Percentiles rank a stretch among this genome's conserved stretches.
Evolutionary conservation across 345 rosid genomes (phyloP).

Genomic region (Xanthoceras sorbifolium): DNA sequence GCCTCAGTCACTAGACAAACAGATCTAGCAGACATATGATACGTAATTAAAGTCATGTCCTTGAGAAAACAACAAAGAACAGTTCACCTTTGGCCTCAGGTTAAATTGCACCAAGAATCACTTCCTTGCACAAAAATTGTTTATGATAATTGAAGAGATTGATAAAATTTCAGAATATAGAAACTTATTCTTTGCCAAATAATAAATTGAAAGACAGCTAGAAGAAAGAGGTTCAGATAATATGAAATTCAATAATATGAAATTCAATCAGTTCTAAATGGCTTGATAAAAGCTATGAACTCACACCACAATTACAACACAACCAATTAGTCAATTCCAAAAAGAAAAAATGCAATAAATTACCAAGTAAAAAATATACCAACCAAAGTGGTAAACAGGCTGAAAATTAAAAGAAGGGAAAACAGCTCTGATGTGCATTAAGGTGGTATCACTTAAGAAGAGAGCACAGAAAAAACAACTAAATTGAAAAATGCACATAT

Average conservation of each 20-base stretch:
- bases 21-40: background rate
- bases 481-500: slow-evolving; percentile 8
- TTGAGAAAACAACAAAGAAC: background rate
- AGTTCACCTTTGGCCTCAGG: background rate
- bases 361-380: background rate
- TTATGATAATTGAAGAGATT: background rate
- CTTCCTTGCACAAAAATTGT: background rate
- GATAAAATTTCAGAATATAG: slow-evolving; percentile 4
- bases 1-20: background rate
- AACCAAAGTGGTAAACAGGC: background rate
- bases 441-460: background rate
- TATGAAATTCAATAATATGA: background rate
- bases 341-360: background rate
- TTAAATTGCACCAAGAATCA: background rate
- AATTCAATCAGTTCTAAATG: background rate
- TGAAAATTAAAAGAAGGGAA: background rate
- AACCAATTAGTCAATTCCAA: background rate
- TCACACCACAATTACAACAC: background rate
- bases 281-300: background rate
- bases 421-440: background rate
- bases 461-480: background rate
- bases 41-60: background rate
- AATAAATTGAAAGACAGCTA: background rate
- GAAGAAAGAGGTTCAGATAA: slow-evolving; percentile 1
- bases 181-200: background rate